A percentile compares a stretch with the other conserved stretches of the same genome.
These are phyloP conservation scores for Chaetomium olivaceum DNA, from an alignment of 2,329 filamentous ascomycete genomes.

Conservation along the genomic window DNA sequence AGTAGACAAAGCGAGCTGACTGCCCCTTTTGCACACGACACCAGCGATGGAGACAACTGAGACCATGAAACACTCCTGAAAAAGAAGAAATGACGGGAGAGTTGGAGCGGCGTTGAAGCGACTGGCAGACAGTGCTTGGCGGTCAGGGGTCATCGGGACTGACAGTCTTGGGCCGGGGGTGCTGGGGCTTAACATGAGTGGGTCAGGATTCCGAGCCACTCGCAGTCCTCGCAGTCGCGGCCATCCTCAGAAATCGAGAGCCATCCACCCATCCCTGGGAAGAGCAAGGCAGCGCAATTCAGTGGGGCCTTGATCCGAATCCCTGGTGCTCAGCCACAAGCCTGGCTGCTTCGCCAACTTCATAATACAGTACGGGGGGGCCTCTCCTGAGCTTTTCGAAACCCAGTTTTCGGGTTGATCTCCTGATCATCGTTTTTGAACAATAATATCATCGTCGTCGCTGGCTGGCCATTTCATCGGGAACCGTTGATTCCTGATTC, in stretches of 20 bases:
- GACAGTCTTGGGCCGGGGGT: slow-evolving; percentile 10
- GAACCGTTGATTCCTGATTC: background rate
- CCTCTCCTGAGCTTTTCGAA: slow-evolving; percentile 33
- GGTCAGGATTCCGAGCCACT: slow-evolving; percentile 26
- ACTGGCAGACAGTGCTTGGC: slow-evolving; percentile 19
- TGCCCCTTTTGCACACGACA: background rate
- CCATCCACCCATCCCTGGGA: background rate
- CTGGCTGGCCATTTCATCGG: slow-evolving; percentile 11
- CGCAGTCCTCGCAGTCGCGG: slow-evolving; percentile 23
- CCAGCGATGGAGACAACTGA: slow-evolving; percentile 14
- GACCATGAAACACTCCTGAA: slow-evolving; percentile 27
- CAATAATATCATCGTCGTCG: slow-evolving; percentile 25
- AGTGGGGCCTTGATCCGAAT: slow-evolving; percentile 25
- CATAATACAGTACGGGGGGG: slow-evolving; percentile 27
- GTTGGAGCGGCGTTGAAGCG: slow-evolving; percentile 9
- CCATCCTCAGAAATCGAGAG: slow-evolving; percentile 19
- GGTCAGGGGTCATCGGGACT: slow-evolving; percentile 17
- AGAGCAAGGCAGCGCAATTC: slow-evolving; percentile 17
- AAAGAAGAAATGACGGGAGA: slow-evolving; percentile 20
- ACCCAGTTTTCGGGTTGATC: slow-evolving; percentile 29
- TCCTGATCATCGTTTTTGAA: slow-evolving; percentile 16
- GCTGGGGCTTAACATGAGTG: slow-evolving; percentile 10
- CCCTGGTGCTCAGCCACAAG: slow-evolving; percentile 32
- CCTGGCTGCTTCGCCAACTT: slow-evolving; percentile 24
- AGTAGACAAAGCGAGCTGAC: background rate